Evolutionary conservation across 2,329 filamentous ascomycete species (phyloP).

Genomic region (Aureobasidium zeae): DNA sequence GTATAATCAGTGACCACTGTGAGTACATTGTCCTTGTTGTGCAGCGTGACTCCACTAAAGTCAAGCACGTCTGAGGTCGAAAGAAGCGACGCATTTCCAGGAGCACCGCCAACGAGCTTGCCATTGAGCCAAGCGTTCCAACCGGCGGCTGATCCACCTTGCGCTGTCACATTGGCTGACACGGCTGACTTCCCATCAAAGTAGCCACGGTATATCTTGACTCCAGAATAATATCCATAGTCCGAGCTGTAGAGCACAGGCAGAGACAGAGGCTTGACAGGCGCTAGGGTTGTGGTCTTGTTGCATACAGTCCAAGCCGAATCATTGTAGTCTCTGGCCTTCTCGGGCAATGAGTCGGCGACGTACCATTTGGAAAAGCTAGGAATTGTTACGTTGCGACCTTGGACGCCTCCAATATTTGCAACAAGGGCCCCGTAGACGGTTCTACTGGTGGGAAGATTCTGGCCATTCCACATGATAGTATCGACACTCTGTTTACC

Average conservation of each 20-base stretch:
- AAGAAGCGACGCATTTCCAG: slow-evolving; percentile 40
- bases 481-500: slow-evolving; percentile 27
- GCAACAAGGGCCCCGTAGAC: slow-evolving; percentile 31
- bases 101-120: slow-evolving; percentile 45
- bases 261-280: slow-evolving; percentile 30
- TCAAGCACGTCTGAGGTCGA: slow-evolving; percentile 37
- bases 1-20: slow-evolving; percentile 53
- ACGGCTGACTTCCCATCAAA: slow-evolving; percentile 32
- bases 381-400: slow-evolving; percentile 30
- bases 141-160: slow-evolving; percentile 45
- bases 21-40: slow-evolving; percentile 38
- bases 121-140: slow-evolving; percentile 52
- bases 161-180: slow-evolving; percentile 37
- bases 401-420: slow-evolving; percentile 22
- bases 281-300: slow-evolving; percentile 29
- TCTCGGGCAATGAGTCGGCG: slow-evolving; percentile 42
- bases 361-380: slow-evolving; percentile 39
- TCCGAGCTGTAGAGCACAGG: slow-evolving; percentile 35
- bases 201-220: slow-evolving; percentile 35
- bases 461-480: slow-evolving; percentile 33
- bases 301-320: slow-evolving; percentile 37
- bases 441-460: slow-evolving; percentile 26
- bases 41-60: slow-evolving; percentile 41
- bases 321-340: slow-evolving; percentile 36
- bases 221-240: slow-evolving; percentile 35